Evolutionary conservation across 2,329 filamentous ascomycete species (phyloP), one percentile per base, ranked within the genome.

Genomic region (Aureobasidium melanogenum): DNA sequence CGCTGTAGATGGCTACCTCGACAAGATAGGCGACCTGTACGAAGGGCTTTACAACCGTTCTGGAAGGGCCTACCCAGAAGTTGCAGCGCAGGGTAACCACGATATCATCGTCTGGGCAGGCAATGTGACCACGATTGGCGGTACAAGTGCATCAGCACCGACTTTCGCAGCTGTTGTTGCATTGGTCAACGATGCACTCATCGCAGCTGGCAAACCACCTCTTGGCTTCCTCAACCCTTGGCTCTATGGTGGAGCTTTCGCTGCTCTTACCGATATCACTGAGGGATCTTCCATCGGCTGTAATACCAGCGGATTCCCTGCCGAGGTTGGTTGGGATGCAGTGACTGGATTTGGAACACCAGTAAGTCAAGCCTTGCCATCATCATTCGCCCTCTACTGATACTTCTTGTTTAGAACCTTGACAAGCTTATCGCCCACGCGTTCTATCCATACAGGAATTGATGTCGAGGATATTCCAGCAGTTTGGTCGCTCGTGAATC

Each of bases 181-280:
- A 1, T 76, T 88, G 2, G 73, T 88, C 62, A 88, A 88, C 65
- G 84, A 86, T 66, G 82, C 80, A 0, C 74, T 82, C 36, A 70
- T 86, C 19, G 71, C 76, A 0, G 73, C 71, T 7, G 80, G 80
- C 5, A 78, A 80, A 67, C 68, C 77, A 0, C 70, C 76, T 0
- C 71, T 86, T 46, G 84, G 84, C 0, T 86, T 83, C 73, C 63
- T 86, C 50, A 86, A 86, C 66, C 83, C 83, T 0, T 84, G 81
- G 80, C 68, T 86, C 6, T 86, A 86, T 67, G 72, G 72, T 12
- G 67, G 70, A 50, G 79, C 77, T 5, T 77, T 75, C 60, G 70
- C 74, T 63, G 80, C 74, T 0, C 72, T 84, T 19, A 82, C 73
- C 0, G 82, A 85, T 64, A 77, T 72, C 66, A 74, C 65, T 32